Base-by-base conservation (phyloP, 495 filamentous ascomycete genomes). In the Trichoderma erinaceum region DNA sequence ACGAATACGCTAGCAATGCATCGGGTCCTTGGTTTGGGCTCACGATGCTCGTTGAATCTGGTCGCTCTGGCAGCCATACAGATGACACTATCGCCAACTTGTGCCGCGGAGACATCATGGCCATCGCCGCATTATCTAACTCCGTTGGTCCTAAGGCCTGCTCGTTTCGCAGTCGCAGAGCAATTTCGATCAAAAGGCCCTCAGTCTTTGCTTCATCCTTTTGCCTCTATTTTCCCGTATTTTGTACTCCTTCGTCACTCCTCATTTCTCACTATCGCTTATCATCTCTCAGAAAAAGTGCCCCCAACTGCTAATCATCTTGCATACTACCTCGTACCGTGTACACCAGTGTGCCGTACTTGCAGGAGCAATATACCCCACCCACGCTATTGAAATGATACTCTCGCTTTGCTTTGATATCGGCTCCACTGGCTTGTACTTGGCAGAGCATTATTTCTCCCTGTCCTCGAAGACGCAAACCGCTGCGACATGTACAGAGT, bases 201-300 rank as follows among this genome's bases (percentile, higher is more conserved):
- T 38, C 35, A 38, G 35, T 38, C n/a, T n/a, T 38, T 38, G 35
- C 4, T 38, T 38, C 35, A n/a, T 52, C 48, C 21, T 52, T 5
- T 23, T 4, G 21, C 10, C 48, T 52, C 48, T n/a, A 52, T 52
- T 21, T 52, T 52, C 12, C 21, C 48, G 48, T 52, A 23, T 23
- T 38, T 38, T 38, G 2, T 38, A 6, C 48, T 18, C 16, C 48
- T 52, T 13, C 25, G 16, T 61, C 56, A 29, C 56, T 61, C 56
- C 11, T 61, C 56, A 61, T 32, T 25, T 61, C 25, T 61, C 56
- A 32, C 27, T 25, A 61, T 32, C 56, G 56, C 56, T 61, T 61
- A 32, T 61, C 56, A 61, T 32, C 56, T 61, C 25, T 61, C 56
- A 61, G 56, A 61, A 61, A 61, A 5, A 4, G 7, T 23, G 16